phyloP scores from a whole-genome alignment of 2,329 filamentous ascomycete species.

The Colletotrichum brevisporum region DNA sequence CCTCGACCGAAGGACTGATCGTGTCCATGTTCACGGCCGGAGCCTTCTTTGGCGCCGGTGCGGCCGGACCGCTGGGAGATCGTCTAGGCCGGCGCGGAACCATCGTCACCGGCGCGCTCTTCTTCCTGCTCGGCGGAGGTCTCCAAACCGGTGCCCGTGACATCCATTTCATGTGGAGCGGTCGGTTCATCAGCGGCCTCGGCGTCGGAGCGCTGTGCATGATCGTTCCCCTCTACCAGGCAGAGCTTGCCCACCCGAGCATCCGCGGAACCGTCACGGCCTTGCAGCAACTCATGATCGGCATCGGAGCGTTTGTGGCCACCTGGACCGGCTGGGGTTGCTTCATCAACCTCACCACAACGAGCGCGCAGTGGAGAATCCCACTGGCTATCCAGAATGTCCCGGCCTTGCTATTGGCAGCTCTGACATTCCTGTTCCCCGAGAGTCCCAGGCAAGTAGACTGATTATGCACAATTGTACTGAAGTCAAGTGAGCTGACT shows the following conservation, averaged over 20 bases:
- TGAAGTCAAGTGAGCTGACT: not conserved
- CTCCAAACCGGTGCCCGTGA: constrained; percentile 77
- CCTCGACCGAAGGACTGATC: constrained; percentile 63
- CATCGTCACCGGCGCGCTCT: constrained; percentile 77
- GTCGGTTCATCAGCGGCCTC: constrained; percentile 77
- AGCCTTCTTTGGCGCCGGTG: constrained; percentile 84
- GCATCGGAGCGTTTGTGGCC: constrained; percentile 79
- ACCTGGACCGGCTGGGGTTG: constrained; percentile 67
- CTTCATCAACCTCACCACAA: constrained; percentile 47
- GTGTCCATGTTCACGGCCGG: constrained; percentile 83
- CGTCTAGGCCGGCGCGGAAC: constrained; percentile 80
- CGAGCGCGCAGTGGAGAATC: constrained; percentile 52
- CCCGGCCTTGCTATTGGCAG: constrained; percentile 74
- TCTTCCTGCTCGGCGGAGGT: constrained; percentile 78
- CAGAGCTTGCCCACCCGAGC: constrained; percentile 81
- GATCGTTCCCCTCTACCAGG: constrained; percentile 77
- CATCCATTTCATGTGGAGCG: constrained; percentile 75
- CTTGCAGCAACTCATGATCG: constrained; percentile 87
- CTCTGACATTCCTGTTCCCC: constrained; percentile 78
- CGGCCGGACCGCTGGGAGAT: constrained; percentile 84
- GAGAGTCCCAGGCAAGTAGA: constrained; percentile 66
- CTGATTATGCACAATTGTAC: not conserved
- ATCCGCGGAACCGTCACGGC: constrained; percentile 83
- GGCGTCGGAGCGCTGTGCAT: constrained; percentile 62
- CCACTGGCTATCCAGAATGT: constrained; percentile 76